Base-by-base conservation (phyloP, 192 early-diverging fungal species). In the Dimargaris verticillata region DNA sequence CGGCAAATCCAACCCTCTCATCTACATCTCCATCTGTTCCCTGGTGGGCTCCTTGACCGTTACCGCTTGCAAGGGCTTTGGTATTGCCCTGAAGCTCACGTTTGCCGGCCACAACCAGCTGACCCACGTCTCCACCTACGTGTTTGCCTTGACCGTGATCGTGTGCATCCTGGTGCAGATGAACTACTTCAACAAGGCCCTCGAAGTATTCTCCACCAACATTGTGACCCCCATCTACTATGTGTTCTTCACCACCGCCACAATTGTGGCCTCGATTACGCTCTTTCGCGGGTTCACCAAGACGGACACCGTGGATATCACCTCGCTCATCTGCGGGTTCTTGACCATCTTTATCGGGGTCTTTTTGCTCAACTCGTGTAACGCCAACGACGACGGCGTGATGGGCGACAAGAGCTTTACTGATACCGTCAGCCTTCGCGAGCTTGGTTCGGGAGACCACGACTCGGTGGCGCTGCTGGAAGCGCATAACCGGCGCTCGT, bases 131-230 rank as follows among this genome's bases (percentile, higher is more conserved):
- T 91, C 89, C 48, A 93, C 92, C 10, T 97, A 89, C 63, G 77
- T 90, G 22, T 94, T 97, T 71, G 83, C 80, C 20, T 69, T 85
- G 33, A 78, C 88, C 26, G 88, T 92, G 26, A 72, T 71, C 4
- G 68, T 84, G 3, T 92, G 88, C 66, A 92, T 91, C 58, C 72
- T 95, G n/a, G 84, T 86, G 33, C 94, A 97, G 75, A 89, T 95
- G 83, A 97, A 97, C 71, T 97, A 95, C 71, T 92, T 97, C 62
- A 97, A 97, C 78, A 97, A 95, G 75, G 91, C 94, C 20, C 72
- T 97, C 29, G 91, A 90, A 64, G 72, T 84, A 62, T 97, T 93
- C 68, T 88, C 87, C 25, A 95, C 94, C 52, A 93, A 93, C 66
- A 68, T 89, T 26, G 88, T 90, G 44, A 88, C 81, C 63, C 83